Base-by-base conservation (phyloP, 805 yeast species). In the Jamesozyma hellenica region DNA sequence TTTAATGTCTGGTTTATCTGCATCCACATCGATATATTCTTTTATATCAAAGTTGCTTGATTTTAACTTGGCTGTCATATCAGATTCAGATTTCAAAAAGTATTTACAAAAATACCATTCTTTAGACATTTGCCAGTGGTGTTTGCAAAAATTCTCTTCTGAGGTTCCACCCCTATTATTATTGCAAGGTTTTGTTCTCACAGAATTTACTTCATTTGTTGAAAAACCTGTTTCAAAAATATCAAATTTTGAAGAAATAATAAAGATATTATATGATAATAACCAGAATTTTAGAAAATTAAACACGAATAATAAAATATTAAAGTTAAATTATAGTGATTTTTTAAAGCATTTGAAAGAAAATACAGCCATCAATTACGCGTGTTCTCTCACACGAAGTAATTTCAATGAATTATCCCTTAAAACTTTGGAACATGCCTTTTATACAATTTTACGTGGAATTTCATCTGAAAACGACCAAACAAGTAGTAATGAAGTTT, bases 121-220 rank as follows among this genome's bases (percentile, higher is more conserved):
- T 13, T 15, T 34, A 3, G 58, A 56, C 14, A 42, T 57, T 8
- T 49, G 54, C 42, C 29, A 42, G 2, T 50, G 58, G 55, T 46
- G 48, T 34, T 45, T 55, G 21, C 16, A 41, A 4, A 31, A 16
- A 15, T 29, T 13, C 12, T 26, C 7, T 17, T 10, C 4, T 14
- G 38, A 6, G 36, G 45, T 39, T 31, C 38, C 28, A 1, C 34
- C 39, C 1, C 21, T 51, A 13, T 13, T 43, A 8, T 34, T 53
- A 14, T 30, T 55, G n/a, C 50, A 53, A 26, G 51, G 49, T 2
- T 49, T 34, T 28, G 32, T 52, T 15, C 19, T 41, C 13, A 13
- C 10, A 5, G 11, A 34, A 17, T 21, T 28, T 27, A 13, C 16
- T 4, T 5, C 18, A 27, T 15, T 25, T 13, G 8, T 13, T 11